Conservation (phyloP, 2,329 filamentous ascomycete species). For the Cladosporium halotolerans region DNA sequence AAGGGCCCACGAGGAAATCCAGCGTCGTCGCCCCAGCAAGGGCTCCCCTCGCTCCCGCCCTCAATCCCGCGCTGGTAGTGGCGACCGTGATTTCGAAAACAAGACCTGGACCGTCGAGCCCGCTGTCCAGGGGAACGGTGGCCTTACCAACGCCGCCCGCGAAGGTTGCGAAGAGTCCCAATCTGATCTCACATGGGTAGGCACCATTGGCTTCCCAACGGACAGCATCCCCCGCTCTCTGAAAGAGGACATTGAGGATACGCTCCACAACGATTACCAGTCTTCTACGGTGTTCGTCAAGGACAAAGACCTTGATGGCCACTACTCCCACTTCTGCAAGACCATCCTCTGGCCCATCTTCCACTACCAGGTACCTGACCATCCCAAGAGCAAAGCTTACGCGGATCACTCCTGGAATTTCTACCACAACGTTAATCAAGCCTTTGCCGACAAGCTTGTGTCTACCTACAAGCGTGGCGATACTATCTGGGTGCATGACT, state of each 20-base stretch:
- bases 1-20: conserved; percentile 38
- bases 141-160: conserved; percentile 79
- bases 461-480: conserved; percentile 92
- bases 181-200: conserved; percentile 79
- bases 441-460: conserved; percentile 84
- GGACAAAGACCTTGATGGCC: conserved; percentile 88
- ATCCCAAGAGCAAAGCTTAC: conserved; percentile 96
- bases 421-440: conserved; percentile 87
- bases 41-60: conserved; percentile 15
- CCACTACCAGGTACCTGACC: conserved; percentile 96
- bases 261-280: conserved; percentile 71
- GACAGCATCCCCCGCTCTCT: conserved; percentile 72
- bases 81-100: conserved; percentile 55
- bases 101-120: conserved; percentile 77
- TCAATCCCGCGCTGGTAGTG: conserved; percentile 30
- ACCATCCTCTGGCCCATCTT: conserved; percentile 97
- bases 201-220: conserved; percentile 88
- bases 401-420: conserved; percentile 95
- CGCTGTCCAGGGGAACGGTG: conserved; percentile 87
- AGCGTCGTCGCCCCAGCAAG: conserved; percentile 12
- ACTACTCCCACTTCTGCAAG: conserved; percentile 96
- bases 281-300: conserved; percentile 78
- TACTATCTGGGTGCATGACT: conserved; percentile 92
- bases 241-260: conserved; percentile 77
- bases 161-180: conserved; percentile 66